A percentile compares a stretch with the other conserved stretches of the same genome.
Evolutionary conservation across 2,329 filamentous ascomycete genomes (phyloP).

Genomic region (Cladosporium sp.): DNA sequence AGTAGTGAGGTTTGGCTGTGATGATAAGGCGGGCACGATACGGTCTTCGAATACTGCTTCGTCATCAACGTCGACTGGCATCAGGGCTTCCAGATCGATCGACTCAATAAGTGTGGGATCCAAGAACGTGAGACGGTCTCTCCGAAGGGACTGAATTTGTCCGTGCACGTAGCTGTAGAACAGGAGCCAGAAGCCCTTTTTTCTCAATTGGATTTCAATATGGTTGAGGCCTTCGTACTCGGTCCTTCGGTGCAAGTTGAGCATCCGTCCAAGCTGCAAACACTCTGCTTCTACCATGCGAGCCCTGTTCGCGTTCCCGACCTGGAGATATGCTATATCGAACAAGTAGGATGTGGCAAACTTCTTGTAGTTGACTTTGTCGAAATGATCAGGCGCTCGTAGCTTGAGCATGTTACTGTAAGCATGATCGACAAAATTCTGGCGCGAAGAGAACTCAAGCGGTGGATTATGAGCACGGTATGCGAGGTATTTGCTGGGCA

Average conservation of each 20-base stretch:
- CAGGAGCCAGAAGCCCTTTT: conserved; percentile 13
- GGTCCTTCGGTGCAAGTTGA: conserved; percentile 1
- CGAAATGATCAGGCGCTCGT: conserved; percentile 7
- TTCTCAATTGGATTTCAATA: conserved; percentile 12
- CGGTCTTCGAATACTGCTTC: conserved; percentile 9
- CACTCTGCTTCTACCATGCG: conserved; percentile 12
- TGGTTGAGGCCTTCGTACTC: conserved; percentile 12
- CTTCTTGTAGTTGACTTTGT: conserved; percentile 12
- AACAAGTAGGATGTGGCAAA: conserved; percentile 9
- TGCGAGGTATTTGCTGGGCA: conserved; percentile 6
- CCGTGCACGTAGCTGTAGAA: conserved; percentile 12
- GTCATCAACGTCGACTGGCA: conserved; percentile 11
- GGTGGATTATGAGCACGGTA: conserved; percentile 1
- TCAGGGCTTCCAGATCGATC: conserved; percentile 5
- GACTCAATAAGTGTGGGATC: conserved; percentile 5
- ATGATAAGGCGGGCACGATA: background rate
- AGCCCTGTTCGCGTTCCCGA: conserved; percentile 1
- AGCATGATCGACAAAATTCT: conserved; percentile 3
- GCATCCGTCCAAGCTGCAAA: conserved; percentile 8
- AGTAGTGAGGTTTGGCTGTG: conserved; percentile 5
- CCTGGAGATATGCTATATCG: conserved; percentile 11
- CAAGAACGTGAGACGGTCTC: conserved; percentile 6
- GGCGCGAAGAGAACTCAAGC: background rate
- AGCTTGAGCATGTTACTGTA: background rate
- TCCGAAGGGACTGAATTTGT: conserved; percentile 9